A percentile compares a stretch with the other conserved stretches of the same genome.
These are phyloP conservation scores for Bathelium albidoporum DNA, from an alignment of 495 filamentous ascomycete species.

Conservation along the genomic window DNA sequence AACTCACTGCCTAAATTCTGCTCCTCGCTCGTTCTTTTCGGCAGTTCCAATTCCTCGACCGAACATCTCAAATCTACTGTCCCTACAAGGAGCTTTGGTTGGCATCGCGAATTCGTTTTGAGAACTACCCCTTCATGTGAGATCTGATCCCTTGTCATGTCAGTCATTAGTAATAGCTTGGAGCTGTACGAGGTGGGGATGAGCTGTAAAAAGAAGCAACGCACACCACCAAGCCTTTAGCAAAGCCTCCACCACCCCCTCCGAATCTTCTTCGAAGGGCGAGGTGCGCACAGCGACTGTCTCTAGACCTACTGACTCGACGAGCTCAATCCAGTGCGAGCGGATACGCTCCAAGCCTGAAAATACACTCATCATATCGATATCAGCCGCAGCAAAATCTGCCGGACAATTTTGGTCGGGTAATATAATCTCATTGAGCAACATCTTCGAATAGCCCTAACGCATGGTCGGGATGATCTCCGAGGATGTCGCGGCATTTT, in stretches of 20 bases:
- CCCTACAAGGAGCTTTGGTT: too few relatives aligned
- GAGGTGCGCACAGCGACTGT: conserved; percentile 4
- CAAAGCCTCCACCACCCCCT: background rate
- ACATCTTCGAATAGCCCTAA: conserved; percentile 20
- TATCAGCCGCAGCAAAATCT: conserved; percentile 4
- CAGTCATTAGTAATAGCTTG: background rate
- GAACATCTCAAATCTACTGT: too few relatives aligned
- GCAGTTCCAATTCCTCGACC: too few relatives aligned
- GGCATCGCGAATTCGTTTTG: background rate
- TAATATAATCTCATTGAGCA: conserved; percentile 16
- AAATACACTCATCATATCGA: conserved; percentile 9
- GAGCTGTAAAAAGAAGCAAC: background rate
- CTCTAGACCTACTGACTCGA: conserved; percentile 9
- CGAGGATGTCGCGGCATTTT: conserved; percentile 11
- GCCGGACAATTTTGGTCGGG: conserved; percentile 17
- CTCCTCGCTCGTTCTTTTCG: too few relatives aligned
- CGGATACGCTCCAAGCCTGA: conserved; percentile 11
- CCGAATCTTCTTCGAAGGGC: conserved; percentile 2
- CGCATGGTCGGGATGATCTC: conserved; percentile 13
- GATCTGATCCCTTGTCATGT: background rate
- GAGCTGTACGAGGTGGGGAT: background rate
- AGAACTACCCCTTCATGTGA: background rate
- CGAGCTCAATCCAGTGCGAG: conserved; percentile 10
- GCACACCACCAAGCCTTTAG: background rate
- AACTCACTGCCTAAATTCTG: too few relatives aligned